Evolutionary conservation across 2,329 filamentous ascomycete genomes (phyloP).

Genomic region (Waltergamsia citrina): DNA sequence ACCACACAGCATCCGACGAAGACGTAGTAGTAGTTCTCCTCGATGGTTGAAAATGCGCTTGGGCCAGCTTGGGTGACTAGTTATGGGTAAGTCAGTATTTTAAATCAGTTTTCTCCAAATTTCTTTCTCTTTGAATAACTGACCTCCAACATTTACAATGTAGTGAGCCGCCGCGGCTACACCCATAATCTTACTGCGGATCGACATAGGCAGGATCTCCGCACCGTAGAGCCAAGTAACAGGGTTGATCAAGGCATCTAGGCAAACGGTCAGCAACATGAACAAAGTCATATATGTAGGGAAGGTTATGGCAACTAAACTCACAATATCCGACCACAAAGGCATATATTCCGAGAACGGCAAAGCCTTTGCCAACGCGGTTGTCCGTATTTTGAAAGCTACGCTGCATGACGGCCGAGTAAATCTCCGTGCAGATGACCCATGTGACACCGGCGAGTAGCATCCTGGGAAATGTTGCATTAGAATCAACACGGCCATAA

Average conservation of each 20-base stretch:
- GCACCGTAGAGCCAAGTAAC: conserved; percentile 47
- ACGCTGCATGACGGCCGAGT: conserved; percentile 48
- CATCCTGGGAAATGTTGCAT: conserved; percentile 26
- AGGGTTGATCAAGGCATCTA: conserved; percentile 38
- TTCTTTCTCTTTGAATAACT: too few relatives aligned
- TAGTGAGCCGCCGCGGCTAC: conserved; percentile 42
- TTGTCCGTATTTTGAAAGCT: conserved; percentile 46
- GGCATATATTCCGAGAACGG: conserved; percentile 48
- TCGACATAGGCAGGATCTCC: conserved; percentile 41
- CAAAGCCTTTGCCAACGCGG: conserved; percentile 46
- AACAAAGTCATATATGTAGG: background rate
- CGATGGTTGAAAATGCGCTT: conserved; percentile 44
- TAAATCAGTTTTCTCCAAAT: too few relatives aligned
- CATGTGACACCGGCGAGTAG: conserved; percentile 40
- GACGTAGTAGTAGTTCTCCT: conserved; percentile 53
- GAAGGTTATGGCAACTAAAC: background rate
- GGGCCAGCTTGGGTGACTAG: conserved; percentile 41
- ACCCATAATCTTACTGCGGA: conserved; percentile 46
- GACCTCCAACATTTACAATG: conserved; percentile 40
- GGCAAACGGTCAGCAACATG: background rate
- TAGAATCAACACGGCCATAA: too few relatives aligned
- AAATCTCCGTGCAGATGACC: conserved; percentile 47
- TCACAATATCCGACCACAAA: conserved; percentile 42
- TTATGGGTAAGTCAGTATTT: too few relatives aligned
- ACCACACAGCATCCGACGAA: conserved; percentile 42